A percentile compares a stretch with the other conserved stretches of the same genome.
phyloP scores from a whole-genome alignment of 805 yeast genomes.

The Candida germanica region DNA sequence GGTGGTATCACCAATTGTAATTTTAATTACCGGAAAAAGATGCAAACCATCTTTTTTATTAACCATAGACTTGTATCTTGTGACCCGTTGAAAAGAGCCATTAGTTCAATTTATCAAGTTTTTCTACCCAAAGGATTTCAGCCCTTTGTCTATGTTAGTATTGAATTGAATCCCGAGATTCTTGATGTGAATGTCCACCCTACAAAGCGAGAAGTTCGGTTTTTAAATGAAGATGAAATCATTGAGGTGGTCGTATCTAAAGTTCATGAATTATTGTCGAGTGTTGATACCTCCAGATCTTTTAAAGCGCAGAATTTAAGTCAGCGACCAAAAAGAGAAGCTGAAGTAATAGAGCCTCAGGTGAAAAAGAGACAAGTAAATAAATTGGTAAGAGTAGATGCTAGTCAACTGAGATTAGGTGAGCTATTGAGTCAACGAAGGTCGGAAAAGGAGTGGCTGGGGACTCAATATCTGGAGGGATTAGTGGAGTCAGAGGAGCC shows the following conservation, averaged over 20 bases:
- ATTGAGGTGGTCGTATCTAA: conserved; percentile 53
- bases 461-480: background rate
- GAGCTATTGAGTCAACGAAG: conserved; percentile 11
- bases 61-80: conserved; percentile 80
- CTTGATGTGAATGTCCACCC: conserved; percentile 96
- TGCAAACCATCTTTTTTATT: conserved; percentile 75
- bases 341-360: conserved; percentile 7
- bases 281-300: conserved; percentile 63
- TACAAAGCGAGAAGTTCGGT: conserved; percentile 87
- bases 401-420: conserved; percentile 46
- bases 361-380: conserved; percentile 52
- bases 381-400: conserved; percentile 69
- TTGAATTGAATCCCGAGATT: conserved; percentile 63
- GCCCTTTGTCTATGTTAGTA: conserved; percentile 73
- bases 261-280: conserved; percentile 50
- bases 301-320: conserved; percentile 61
- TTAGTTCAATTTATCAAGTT: conserved; percentile 56
- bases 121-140: conserved; percentile 73
- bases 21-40: conserved; percentile 61
- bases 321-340: conserved; percentile 16
- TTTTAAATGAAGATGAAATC: conserved; percentile 83
- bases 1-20: conserved; percentile 75
- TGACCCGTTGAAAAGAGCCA: conserved; percentile 72
- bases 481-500: no score
- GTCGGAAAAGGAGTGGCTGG: background rate